These are phyloP conservation scores for Stachybotrys chartarum DNA, from an alignment of 2,329 filamentous ascomycete genomes.

Conservation along the genomic window DNA sequence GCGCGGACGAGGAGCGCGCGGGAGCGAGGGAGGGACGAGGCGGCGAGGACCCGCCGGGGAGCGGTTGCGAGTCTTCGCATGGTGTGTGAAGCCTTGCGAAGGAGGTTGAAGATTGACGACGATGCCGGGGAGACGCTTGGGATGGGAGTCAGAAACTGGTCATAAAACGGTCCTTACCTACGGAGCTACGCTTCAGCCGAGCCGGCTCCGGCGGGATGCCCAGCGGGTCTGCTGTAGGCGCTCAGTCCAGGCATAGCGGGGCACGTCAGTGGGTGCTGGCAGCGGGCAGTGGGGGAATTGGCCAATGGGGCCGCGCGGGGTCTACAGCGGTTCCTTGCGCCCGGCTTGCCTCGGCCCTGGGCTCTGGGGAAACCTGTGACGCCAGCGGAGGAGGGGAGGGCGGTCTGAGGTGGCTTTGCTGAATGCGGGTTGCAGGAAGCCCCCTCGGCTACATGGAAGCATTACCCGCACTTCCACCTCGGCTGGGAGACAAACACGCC, in stretches of 20 bases:
- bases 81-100: slow-evolving; percentile 10
- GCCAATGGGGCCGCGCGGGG: neutral
- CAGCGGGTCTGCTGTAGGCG: neutral
- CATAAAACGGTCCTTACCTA: neutral
- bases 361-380: neutral
- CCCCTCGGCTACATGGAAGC: neutral
- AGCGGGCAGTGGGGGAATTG: neutral
- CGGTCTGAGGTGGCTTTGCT: neutral
- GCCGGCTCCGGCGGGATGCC: neutral
- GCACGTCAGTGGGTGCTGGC: neutral
- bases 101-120: neutral
- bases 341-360: slow-evolving; percentile 2
- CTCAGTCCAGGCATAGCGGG: neutral
- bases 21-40: slow-evolving; percentile 7
- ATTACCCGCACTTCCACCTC: neutral
- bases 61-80: slow-evolving; percentile 25
- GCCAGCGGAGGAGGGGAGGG: neutral
- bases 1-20: slow-evolving; percentile 16
- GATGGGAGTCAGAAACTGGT: neutral
- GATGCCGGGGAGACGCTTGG: neutral
- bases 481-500: neutral
- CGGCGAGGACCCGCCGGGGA: slow-evolving; percentile 18
- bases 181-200: neutral
- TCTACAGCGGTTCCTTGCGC: neutral
- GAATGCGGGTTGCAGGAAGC: neutral